Evolutionary conservation across 2,329 filamentous ascomycete genomes (phyloP).

Genomic region (Xylaria sp.): DNA sequence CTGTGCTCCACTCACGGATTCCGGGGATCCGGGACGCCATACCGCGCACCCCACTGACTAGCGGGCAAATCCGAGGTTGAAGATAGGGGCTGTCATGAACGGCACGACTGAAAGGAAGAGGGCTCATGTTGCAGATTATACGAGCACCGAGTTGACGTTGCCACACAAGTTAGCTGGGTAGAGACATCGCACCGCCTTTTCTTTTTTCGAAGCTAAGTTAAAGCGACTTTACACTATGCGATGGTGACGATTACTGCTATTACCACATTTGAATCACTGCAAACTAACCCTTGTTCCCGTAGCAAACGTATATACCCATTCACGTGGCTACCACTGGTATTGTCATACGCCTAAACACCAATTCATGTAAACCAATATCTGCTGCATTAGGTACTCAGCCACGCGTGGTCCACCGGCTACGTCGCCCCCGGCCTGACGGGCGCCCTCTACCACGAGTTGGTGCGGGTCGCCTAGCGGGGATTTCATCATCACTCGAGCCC

Average conservation of each 20-base stretch:
- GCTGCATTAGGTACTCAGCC: slow-evolving; percentile 48
- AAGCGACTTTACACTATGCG: not conserved
- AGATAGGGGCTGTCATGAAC: not conserved
- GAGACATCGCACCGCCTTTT: not conserved
- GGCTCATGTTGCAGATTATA: not conserved
- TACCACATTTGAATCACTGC: not conserved
- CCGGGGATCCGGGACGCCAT: not conserved
- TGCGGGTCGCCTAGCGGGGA: slow-evolving; percentile 40
- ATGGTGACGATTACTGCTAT: not conserved
- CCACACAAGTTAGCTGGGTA: not conserved
- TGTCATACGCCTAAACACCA: not conserved
- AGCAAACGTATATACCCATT: not conserved
- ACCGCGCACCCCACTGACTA: not conserved
- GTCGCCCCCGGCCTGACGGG: slow-evolving; percentile 27
- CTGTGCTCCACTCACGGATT: not conserved
- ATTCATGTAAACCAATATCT: not conserved
- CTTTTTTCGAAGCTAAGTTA: not conserved
- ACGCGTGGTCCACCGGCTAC: slow-evolving; percentile 31
- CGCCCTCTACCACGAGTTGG: slow-evolving; percentile 55
- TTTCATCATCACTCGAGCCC: slow-evolving; percentile 36
- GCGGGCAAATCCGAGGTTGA: not conserved
- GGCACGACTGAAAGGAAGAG: not conserved
- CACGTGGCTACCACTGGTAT: not conserved
- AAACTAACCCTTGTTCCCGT: not conserved
- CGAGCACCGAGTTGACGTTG: not conserved